phyloP scores from a whole-genome alignment of 371 early-diverging fungal species.

The Entomophthora muscae region DNA sequence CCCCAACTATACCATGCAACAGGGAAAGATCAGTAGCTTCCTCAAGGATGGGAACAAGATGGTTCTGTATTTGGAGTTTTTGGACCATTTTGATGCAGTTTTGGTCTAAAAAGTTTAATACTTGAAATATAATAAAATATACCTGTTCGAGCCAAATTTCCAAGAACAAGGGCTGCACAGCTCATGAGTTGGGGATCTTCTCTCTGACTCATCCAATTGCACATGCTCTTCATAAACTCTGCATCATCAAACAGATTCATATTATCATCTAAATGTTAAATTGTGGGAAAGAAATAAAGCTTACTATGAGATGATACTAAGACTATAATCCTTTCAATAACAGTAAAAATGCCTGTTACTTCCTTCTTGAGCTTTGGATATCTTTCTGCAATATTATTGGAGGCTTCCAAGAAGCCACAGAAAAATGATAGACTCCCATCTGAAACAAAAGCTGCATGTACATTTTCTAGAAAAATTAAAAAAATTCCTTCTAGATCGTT shows the following conservation, averaged over 20 bases:
- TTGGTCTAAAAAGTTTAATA: conserved; percentile 18
- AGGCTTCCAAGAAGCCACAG: not conserved
- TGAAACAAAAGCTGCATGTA: not conserved
- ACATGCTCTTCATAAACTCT: conserved; percentile 20
- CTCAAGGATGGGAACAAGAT: conserved; percentile 23
- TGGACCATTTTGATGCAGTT: conserved; percentile 37
- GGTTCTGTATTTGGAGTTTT: conserved; percentile 22
- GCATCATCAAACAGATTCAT: conserved; percentile 9
- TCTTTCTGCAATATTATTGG: not conserved
- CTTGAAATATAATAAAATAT: not conserved
- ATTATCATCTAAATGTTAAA: not conserved
- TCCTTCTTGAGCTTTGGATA: not conserved
- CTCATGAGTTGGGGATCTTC: conserved; percentile 21
- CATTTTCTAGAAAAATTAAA: not conserved
- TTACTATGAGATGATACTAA: conserved; percentile 3
- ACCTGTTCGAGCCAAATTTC: conserved; percentile 42
- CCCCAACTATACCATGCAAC: conserved; percentile 35
- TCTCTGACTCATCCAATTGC: conserved; percentile 23
- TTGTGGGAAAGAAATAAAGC: not conserved
- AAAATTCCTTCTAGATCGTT: not conserved
- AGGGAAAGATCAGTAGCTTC: conserved; percentile 30
- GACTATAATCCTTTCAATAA: conserved; percentile 1
- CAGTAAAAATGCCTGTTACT: not conserved
- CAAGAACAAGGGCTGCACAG: conserved; percentile 30
- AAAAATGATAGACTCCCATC: not conserved